Base-by-base conservation (phyloP, 2,329 filamentous ascomycete genomes). In the Fusarium transvaalense region DNA sequence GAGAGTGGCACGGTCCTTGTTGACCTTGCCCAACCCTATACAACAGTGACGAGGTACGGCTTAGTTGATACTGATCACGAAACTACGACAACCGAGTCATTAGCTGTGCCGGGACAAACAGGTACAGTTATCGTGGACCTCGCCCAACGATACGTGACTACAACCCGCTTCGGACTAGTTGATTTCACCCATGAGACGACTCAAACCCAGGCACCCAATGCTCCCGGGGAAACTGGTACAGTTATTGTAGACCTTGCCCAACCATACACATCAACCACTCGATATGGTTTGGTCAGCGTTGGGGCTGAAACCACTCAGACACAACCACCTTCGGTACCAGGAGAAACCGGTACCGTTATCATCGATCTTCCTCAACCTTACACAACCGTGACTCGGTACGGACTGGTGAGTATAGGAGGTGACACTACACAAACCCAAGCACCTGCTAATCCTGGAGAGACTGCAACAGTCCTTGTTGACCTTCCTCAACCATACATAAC, bases 351-450 rank as follows among this genome's bases (percentile, higher is more conserved):
- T 6, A 53, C 38, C 0, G 45, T 61, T 6, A 21, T 59, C 2
- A 19, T 52, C 2, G 45, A 61, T 34, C 27, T 60, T 6, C 38
- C 54, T 1, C 58, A 61, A 9, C 54, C 45, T 14, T 61, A 53
- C 3, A 41, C 23, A 2, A 53, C 46, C 3, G 14, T 34, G 2
- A 62, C 59, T 9, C 34, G 41, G 10, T 54, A 45, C 17, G 51
- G 51, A 9, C 12, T 25, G 13, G 29, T 45, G 2, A 9, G 5
- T 3, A 10, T 42, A 10, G 21, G 38, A 9, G 19, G n/a, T 7
- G 25, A 29, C 8, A 53, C 23, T 3, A 57, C 47, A 1, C 17
- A 57, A 4, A n/a, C 12, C 10, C 17, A 57, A 7, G 3, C 14
- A 2, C 15, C 46, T 13, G 5, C 5, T 10, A 21, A 21, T 5